Evolutionary conservation across 2,329 filamentous ascomycete genomes (phyloP).

Genomic region (Penicillium oxalicum): DNA sequence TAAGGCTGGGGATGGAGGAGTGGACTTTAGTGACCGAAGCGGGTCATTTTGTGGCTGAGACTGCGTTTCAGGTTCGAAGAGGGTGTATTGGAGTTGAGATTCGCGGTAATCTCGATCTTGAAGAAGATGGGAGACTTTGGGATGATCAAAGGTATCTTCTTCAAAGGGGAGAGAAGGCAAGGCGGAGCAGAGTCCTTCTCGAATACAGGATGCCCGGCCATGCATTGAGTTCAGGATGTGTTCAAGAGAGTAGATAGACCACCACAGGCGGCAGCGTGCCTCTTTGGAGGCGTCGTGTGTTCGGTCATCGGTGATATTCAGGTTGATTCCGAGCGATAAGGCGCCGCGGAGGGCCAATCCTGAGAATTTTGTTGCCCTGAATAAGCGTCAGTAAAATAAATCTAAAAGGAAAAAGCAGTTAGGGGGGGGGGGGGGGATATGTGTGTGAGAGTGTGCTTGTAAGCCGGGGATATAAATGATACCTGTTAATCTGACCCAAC

Average conservation of each 20-base stretch:
- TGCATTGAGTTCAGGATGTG: slow-evolving; percentile 39
- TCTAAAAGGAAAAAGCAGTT: no score
- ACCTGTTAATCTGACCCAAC: slow-evolving; percentile 40
- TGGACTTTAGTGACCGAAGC: slow-evolving; percentile 19
- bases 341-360: slow-evolving; percentile 38
- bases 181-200: slow-evolving; percentile 34
- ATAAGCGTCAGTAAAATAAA: not conserved
- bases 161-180: slow-evolving; percentile 34
- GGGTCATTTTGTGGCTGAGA: slow-evolving; percentile 7
- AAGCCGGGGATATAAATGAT: slow-evolving; percentile 1
- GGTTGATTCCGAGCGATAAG: slow-evolving; percentile 38
- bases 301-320: slow-evolving; percentile 32
- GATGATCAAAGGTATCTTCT: slow-evolving; percentile 30
- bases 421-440: no score
- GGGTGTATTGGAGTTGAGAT: slow-evolving; percentile 21
- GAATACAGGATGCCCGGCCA: slow-evolving; percentile 36
- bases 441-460: not conserved
- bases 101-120: slow-evolving; percentile 15
- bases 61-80: slow-evolving; percentile 19
- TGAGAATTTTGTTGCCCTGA: slow-evolving; percentile 37
- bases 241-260: slow-evolving; percentile 39
- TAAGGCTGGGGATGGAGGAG: slow-evolving; percentile 29
- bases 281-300: slow-evolving; percentile 36
- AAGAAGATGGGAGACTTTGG: slow-evolving; percentile 22
- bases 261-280: slow-evolving; percentile 39